phyloP scores from a whole-genome alignment of 169 alveolate genomes.

The Plasmodium fragile region DNA sequence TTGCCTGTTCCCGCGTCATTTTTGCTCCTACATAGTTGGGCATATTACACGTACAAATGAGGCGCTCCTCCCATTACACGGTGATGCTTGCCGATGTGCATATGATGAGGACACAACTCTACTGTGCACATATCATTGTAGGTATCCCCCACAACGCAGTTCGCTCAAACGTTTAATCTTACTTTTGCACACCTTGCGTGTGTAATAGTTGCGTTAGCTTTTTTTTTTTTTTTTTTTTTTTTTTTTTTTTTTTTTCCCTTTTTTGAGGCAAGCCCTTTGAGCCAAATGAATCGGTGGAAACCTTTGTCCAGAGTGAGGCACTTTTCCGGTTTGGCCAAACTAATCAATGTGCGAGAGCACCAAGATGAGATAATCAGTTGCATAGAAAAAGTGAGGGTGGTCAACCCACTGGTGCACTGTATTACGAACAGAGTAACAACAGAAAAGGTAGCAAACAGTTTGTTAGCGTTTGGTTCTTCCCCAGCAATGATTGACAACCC shows the following conservation, averaged over 20 bases:
- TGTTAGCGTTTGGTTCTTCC: conserved; percentile 63
- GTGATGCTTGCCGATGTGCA: not conserved
- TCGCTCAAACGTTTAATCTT: not conserved
- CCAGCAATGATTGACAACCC: conserved; percentile 77
- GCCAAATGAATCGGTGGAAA: conserved; percentile 6
- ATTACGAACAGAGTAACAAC: conserved; percentile 72
- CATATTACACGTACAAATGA: not conserved
- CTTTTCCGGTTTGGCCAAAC: conserved; percentile 37
- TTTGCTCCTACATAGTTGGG: not conserved
- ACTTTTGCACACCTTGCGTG: not conserved
- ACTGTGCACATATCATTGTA: not conserved
- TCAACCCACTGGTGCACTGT: conserved; percentile 58
- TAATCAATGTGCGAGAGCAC: conserved; percentile 27
- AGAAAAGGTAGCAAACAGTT: conserved; percentile 70
- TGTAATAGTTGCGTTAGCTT: not conserved
- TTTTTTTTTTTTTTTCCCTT: not conserved
- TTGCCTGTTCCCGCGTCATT: not conserved
- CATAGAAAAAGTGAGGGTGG: conserved; percentile 14
- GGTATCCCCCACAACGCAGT: not conserved
- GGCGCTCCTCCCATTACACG: not conserved
- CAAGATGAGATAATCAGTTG: conserved; percentile 72
- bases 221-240: not conserved
- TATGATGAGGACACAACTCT: not conserved
- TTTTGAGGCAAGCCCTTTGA: not conserved
- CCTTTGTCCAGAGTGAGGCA: not conserved